Conservation (phyloP, 2,329 filamentous ascomycete genomes). For the Ophiocordyceps unilateralis region DNA sequence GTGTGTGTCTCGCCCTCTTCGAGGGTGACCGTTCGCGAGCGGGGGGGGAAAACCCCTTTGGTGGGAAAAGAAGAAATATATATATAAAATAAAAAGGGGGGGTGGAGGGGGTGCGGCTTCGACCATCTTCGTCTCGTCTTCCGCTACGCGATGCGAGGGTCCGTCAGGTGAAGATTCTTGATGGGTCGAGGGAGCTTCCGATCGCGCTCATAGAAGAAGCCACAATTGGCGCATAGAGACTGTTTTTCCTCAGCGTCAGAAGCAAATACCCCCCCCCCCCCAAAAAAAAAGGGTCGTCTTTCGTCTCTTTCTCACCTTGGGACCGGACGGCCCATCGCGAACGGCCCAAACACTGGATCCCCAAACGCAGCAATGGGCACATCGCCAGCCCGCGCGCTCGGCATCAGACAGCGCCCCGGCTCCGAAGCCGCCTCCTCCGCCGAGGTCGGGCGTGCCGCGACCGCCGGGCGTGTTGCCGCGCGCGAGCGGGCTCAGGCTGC, state of each 20-base stretch:
- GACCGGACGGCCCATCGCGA: slow-evolving; percentile 71
- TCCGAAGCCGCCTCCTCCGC: slow-evolving; percentile 9
- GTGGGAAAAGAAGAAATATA: neutral
- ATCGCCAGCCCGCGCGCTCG: slow-evolving; percentile 75
- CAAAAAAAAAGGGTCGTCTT: slow-evolving; percentile 1
- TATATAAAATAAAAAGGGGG: no score
- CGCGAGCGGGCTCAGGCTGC: slow-evolving; percentile 70
- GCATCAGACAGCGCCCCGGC: slow-evolving; percentile 48
- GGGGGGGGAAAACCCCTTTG: no score
- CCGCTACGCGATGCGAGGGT: slow-evolving; percentile 9
- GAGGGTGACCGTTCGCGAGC: no score
- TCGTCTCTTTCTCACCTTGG: slow-evolving; percentile 44
- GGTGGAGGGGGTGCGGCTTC: no score
- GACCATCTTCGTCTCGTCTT: neutral
- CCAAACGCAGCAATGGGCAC: slow-evolving; percentile 73
- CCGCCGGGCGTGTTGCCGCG: slow-evolving; percentile 45
- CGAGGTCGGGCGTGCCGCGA: slow-evolving; percentile 69
- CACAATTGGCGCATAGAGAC: slow-evolving; percentile 89
- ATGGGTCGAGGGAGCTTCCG: slow-evolving; percentile 50
- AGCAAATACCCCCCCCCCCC: no score
- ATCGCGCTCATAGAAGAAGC: slow-evolving; percentile 74
- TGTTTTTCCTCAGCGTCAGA: no score
- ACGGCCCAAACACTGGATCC: slow-evolving; percentile 90
- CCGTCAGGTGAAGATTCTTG: slow-evolving; percentile 20
- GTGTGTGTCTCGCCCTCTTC: no score